These are phyloP conservation scores for Pseudonectria buxi DNA, from an alignment of 2,329 filamentous ascomycete species.

Conservation along the genomic window DNA sequence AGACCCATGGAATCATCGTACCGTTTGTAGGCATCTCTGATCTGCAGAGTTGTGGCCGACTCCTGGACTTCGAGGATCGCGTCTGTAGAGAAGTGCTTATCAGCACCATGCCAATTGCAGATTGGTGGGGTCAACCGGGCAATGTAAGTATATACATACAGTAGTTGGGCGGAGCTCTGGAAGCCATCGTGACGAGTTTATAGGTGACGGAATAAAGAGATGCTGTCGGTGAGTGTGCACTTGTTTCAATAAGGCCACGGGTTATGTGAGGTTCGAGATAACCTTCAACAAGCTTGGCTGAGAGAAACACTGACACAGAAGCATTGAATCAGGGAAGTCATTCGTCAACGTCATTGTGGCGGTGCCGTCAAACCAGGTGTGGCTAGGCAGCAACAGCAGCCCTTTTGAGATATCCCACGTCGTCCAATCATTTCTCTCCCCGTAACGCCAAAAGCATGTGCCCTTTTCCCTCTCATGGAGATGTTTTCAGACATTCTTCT, in stretches of 20 bases:
- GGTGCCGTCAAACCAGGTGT: constrained; percentile 15
- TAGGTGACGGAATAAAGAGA: background rate
- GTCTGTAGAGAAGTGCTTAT: constrained; percentile 43
- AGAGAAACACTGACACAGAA: background rate
- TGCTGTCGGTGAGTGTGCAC: constrained; percentile 4
- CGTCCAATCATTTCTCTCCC: no score
- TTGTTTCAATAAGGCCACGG: background rate
- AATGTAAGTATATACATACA: constrained; percentile 39
- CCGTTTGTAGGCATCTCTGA: constrained; percentile 94
- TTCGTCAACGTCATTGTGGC: constrained; percentile 38
- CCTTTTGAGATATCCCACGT: background rate
- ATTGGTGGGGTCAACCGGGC: constrained; percentile 8
- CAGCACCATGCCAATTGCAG: constrained; percentile 7
- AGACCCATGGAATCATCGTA: constrained; percentile 27
- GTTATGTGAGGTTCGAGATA: no score
- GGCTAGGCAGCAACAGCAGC: constrained; percentile 12
- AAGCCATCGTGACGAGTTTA: constrained; percentile 24
- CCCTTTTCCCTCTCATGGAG: background rate
- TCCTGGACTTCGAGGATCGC: constrained; percentile 66
- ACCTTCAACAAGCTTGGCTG: background rate
- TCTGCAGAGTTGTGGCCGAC: constrained; percentile 71
- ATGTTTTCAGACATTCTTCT: constrained; percentile 21
- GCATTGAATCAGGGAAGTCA: background rate
- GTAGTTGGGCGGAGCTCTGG: constrained; percentile 48
- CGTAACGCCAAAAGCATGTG: background rate